phyloP scores from a whole-genome alignment of 1,139 yeast genomes.

The Trichomonascaceae sp. region DNA sequence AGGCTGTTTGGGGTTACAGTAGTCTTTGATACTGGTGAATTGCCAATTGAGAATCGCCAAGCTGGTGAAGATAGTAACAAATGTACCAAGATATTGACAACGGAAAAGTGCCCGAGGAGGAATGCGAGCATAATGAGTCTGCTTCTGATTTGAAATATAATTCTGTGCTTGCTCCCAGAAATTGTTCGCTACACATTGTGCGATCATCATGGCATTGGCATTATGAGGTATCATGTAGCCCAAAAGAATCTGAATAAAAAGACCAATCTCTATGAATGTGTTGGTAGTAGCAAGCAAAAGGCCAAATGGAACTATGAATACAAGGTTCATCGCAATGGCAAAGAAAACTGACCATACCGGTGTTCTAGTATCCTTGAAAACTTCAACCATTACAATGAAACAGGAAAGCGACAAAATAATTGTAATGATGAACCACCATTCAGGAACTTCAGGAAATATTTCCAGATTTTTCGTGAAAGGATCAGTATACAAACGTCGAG shows the following conservation, averaged over 20 bases:
- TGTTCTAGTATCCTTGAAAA: conserved; percentile 40
- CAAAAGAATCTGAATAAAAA: conserved; percentile 48
- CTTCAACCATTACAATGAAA: conserved; percentile 39
- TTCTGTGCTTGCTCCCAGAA: conserved; percentile 46
- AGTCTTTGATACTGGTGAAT: conserved; percentile 38
- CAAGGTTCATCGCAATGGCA: conserved; percentile 46
- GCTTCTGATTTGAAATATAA: conserved; percentile 46
- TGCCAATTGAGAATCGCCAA: conserved; percentile 53
- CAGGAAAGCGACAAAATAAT: conserved; percentile 40
- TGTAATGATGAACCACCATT: conserved; percentile 48
- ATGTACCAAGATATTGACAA: conserved; percentile 43
- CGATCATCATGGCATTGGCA: conserved; percentile 50
- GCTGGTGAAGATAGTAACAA: conserved; percentile 36
- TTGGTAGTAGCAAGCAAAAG: conserved; percentile 48
- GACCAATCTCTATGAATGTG: conserved; percentile 47
- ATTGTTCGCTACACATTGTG: conserved; percentile 51
- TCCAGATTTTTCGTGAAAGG: conserved; percentile 46
- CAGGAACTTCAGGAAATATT: conserved; percentile 43
- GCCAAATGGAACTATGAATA: conserved; percentile 48
- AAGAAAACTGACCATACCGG: conserved; percentile 54
- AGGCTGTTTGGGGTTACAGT: conserved; percentile 41
- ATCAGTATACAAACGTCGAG: conserved; percentile 24
- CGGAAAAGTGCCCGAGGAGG: conserved; percentile 51
- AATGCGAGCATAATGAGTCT: conserved; percentile 54
- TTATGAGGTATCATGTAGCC: conserved; percentile 60